Evolutionary conservation across 2,329 filamentous ascomycete species (phyloP), one percentile per base, ranked within the genome.

Genomic region (Incumbomyces lentus): DNA sequence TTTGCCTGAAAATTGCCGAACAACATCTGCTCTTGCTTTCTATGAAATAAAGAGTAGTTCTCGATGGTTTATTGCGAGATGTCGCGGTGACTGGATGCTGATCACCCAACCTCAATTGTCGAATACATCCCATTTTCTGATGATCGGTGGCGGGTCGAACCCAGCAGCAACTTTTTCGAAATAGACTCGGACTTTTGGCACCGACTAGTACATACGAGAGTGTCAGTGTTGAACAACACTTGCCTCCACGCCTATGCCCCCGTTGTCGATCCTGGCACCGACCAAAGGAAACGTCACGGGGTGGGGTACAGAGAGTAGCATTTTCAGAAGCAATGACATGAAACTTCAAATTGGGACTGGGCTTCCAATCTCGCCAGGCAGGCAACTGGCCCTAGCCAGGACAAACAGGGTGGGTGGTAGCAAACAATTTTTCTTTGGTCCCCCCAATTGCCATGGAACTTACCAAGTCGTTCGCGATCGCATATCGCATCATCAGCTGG

Each of bases 401-500:
- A n/a, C n/a, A n/a, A n/a, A n/a, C n/a, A n/a, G n/a, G n/a, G n/a
- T n/a, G n/a, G n/a, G n/a, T n/a, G n/a, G n/a, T n/a, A n/a, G n/a
- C n/a, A n/a, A n/a, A n/a, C n/a, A n/a, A n/a, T n/a, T n/a, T n/a
- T n/a, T n/a, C n/a, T n/a, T n/a, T n/a, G n/a, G n/a, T n/a, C n/a
- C n/a, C n/a, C n/a, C n/a, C n/a, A n/a, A n/a, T n/a, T n/a, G n/a
- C n/a, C n/a, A n/a, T n/a, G n/a, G n/a, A n/a, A 49, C 58, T 37
- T 51, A 68, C 67, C 53, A 65, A 60, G 16, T 62, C 58, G 16
- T 61, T 63, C 13, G 60, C 62, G 6, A 67, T 46, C 0, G 66
- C 65, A 48, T 69, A 66, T 2, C 64, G 59, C 7, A 65, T 62
- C 2, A 69, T 52, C 2, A 69, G 43, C 46, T 68, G 65, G n/a